A percentile compares a stretch with the other conserved stretches of the same genome.
Conservation (phyloP, 768 basidiomycete species). For the Daedaleopsis sinensis region DNA sequence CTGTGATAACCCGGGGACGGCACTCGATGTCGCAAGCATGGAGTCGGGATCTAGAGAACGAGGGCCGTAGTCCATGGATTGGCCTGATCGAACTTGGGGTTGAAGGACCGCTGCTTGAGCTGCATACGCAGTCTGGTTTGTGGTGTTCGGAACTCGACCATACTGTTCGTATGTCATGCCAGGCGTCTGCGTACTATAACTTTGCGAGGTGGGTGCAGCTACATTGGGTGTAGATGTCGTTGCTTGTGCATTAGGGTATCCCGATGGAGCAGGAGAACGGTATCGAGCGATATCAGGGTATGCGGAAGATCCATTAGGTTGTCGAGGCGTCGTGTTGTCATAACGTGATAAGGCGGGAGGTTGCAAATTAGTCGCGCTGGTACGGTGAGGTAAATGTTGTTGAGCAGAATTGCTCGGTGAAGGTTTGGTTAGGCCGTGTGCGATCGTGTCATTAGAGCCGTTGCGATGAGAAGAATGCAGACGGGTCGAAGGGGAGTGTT, state of each 20-base stretch:
- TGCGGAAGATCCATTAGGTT: constrained; percentile 25
- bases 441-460: constrained; percentile 32
- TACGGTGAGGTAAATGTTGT: constrained; percentile 24
- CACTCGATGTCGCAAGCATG: neutral
- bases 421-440: constrained; percentile 22
- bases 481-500: constrained; percentile 26
- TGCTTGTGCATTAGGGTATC: constrained; percentile 18
- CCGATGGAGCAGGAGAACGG: constrained; percentile 26
- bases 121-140: neutral
- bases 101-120: neutral
- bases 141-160: neutral
- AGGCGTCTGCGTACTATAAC: constrained; percentile 16
- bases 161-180: constrained; percentile 9
- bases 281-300: constrained; percentile 32
- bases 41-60: constrained; percentile 15
- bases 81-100: constrained; percentile 6
- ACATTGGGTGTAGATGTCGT: constrained; percentile 7
- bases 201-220: constrained; percentile 10
- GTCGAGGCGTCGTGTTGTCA: constrained; percentile 26
- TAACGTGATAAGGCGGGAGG: constrained; percentile 28
- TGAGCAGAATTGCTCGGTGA: constrained; percentile 23
- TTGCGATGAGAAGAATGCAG: constrained; percentile 28
- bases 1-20: constrained; percentile 9
- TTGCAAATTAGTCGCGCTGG: constrained; percentile 23
- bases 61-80: constrained; percentile 7